phyloP scores from a whole-genome alignment of 805 yeast species.

The Saccharomycopsis fibuligera region DNA sequence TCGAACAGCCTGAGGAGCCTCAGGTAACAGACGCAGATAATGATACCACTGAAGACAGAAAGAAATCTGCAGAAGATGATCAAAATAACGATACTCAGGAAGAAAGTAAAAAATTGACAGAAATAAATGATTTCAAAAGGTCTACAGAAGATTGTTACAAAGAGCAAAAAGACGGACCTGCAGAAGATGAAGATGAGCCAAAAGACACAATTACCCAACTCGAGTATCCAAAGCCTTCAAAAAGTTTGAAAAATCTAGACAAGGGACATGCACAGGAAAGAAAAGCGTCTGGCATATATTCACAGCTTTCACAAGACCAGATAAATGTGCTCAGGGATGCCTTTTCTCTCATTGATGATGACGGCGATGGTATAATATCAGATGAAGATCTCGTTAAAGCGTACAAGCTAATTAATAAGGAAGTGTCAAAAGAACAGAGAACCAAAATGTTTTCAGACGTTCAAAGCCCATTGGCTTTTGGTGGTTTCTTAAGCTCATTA shows the following conservation, averaged over 20 bases:
- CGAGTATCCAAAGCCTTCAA: neutral
- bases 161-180: neutral
- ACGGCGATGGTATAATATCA: conserved; percentile 64
- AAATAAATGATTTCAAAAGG: too few relatives aligned
- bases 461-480: conserved; percentile 46
- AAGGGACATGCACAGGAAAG: conserved; percentile 2
- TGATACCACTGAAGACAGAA: neutral
- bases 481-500: conserved; percentile 60
- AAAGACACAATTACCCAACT: neutral
- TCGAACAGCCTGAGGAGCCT: neutral
- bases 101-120: neutral
- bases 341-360: conserved; percentile 75
- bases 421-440: conserved; percentile 36
- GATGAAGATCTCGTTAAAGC: conserved; percentile 48
- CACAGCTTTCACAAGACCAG: conserved; percentile 52
- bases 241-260: neutral
- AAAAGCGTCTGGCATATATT: conserved; percentile 20
- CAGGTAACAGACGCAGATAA: neutral
- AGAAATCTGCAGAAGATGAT: neutral
- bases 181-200: neutral
- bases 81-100: neutral
- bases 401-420: conserved; percentile 47
- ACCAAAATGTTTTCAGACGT: conserved; percentile 41
- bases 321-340: conserved; percentile 64
- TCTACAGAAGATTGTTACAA: too few relatives aligned